These are phyloP conservation scores for Phialophora chinensis DNA, from an alignment of 2,329 filamentous ascomycete genomes.

Conservation along the genomic window DNA sequence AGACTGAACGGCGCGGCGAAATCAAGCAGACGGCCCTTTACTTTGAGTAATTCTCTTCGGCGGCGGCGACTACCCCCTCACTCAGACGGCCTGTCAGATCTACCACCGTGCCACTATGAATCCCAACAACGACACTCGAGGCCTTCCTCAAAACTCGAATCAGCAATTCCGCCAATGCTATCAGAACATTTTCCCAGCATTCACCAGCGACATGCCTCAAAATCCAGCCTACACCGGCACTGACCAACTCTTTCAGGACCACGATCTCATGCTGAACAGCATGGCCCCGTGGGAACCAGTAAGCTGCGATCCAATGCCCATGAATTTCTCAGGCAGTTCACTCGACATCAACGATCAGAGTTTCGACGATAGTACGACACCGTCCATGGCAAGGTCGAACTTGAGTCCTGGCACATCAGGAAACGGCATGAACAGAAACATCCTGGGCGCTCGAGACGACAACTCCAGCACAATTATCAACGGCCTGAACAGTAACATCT, in stretches of 20 bases:
- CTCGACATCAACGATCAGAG: neutral
- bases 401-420: neutral
- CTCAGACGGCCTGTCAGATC: neutral
- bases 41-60: neutral
- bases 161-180: neutral
- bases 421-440: neutral
- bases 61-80: neutral
- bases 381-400: neutral
- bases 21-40: neutral
- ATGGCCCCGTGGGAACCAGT: neutral
- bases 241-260: neutral
- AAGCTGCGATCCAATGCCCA: neutral
- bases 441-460: neutral
- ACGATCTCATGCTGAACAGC: neutral
- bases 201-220: neutral
- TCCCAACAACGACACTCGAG: neutral
- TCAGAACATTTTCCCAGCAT: neutral
- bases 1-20: neutral
- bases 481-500: neutral
- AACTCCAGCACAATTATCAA: no score
- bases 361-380: neutral
- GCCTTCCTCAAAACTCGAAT: neutral
- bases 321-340: neutral
- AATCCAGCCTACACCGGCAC: neutral
- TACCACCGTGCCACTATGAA: neutral